These are phyloP conservation scores for Fistulinella cinereoalba DNA, from an alignment of 1,284 basidiomycete species.

Conservation along the genomic window DNA sequence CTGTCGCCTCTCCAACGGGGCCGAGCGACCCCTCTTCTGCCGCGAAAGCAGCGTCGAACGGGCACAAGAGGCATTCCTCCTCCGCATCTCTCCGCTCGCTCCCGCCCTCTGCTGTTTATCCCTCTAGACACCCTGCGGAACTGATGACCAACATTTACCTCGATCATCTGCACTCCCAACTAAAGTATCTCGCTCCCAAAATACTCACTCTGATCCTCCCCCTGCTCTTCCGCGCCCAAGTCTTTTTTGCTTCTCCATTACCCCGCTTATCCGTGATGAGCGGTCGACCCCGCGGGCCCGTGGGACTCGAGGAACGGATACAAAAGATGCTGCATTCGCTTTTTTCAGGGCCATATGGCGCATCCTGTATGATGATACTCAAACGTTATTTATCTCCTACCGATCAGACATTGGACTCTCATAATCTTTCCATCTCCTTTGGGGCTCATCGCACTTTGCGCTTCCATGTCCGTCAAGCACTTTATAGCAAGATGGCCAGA, in stretches of 20 bases:
- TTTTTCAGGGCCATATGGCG: constrained; percentile 61
- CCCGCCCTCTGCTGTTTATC: constrained; percentile 22
- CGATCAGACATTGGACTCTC: constrained; percentile 26
- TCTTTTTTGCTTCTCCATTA: constrained; percentile 59
- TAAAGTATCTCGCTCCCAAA: constrained; percentile 53
- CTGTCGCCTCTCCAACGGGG: constrained; percentile 26
- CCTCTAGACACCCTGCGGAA: constrained; percentile 50
- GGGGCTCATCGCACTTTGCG: constrained; percentile 70
- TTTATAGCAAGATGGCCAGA: constrained; percentile 60
- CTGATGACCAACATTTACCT: constrained; percentile 62
- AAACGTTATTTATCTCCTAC: constrained; percentile 45
- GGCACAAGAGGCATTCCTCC: constrained; percentile 53
- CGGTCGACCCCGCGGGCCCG: constrained; percentile 36
- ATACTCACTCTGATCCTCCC: constrained; percentile 59
- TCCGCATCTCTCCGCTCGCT: constrained; percentile 28
- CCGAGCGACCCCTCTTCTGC: constrained; percentile 26
- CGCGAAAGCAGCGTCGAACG: constrained; percentile 29
- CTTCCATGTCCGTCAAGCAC: constrained; percentile 56
- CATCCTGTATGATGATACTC: constrained; percentile 60
- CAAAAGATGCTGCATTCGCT: constrained; percentile 53
- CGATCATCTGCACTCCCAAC: constrained; percentile 55
- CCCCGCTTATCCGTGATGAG: constrained; percentile 56
- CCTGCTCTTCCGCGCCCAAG: constrained; percentile 64
- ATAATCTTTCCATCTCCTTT: constrained; percentile 37
- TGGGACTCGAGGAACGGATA: constrained; percentile 53